Base-by-base conservation (phyloP, 352 stramenopile species). In the Phytophthora nicotianae region DNA sequence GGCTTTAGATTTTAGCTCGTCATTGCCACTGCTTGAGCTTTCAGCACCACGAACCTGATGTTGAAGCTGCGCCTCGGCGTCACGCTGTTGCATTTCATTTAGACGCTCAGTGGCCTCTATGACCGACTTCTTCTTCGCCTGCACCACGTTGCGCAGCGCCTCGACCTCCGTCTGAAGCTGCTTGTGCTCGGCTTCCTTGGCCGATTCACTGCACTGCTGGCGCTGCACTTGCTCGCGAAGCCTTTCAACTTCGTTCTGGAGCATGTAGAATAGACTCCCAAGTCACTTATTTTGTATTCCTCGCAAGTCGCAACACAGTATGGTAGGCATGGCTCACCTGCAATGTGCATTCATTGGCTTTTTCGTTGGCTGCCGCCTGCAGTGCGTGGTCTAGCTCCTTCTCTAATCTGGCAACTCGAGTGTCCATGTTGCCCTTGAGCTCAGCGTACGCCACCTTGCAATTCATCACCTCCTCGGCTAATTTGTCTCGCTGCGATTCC, bases 161-260 rank as follows among this genome's bases (percentile, higher is more conserved):
- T 35, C 37, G 6, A 66, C 14, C 33, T 85, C 58, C 27, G 72
- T 66, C 17, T 75, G 43, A 46, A 74, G 68, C 24, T 76, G 50
- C 23, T 50, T 46, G 9, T 62, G 61, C 50, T 86, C 72, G 4
- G 57, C 51, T 45, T 70, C 60, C 17, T 66, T 74, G 14, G 66
- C 50, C 0, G 51, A 64, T 3, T 58, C 14, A 1, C 50, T 17
- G 16, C 53, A 77, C 55, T 80, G 57, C 10, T 80, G 52, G 8
- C 70, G 62, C 17, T 54, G 49, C 13, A 62, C 24, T 20, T 72
- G 71, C 3, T 57, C 19, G 9, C 50, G 50, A 17, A 79, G 46
- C 7, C 46, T 56, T 9, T 8, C 46, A 23, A 62, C 54, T 40
- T 73, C 65, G 11, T 21, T 65, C 62, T 66, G 20, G 17, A 33